phyloP scores from a whole-genome alignment of 225 moss, liverwort and hornwort genomes.

The Pseudoscleropodium purum region DNA sequence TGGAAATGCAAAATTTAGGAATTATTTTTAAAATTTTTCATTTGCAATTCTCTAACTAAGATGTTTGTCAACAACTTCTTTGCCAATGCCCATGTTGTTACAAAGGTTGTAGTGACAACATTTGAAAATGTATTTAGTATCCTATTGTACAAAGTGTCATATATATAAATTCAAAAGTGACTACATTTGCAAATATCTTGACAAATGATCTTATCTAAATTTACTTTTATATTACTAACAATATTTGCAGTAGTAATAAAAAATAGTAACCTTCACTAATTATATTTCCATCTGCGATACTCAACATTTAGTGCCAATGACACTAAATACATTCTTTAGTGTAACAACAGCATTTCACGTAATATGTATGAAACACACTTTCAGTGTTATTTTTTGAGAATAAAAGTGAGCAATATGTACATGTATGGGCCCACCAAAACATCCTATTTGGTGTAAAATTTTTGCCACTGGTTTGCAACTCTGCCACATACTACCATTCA shows the following conservation, averaged over 20 bases:
- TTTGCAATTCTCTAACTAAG: accelerated
- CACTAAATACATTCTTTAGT: not conserved
- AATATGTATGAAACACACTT: too few species aligned
- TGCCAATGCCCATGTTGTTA: not conserved
- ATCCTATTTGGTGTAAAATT: not conserved
- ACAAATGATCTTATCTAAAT: not conserved
- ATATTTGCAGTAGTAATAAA: not conserved
- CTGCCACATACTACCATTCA: not conserved
- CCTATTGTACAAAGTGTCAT: too few species aligned
- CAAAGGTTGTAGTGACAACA: not conserved
- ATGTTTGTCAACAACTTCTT: not conserved
- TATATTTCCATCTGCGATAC: not conserved
- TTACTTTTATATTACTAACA: not conserved
- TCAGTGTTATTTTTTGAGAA: not conserved
- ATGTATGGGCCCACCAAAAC: not conserved
- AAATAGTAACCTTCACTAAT: not conserved
- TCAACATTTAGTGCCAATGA: not conserved
- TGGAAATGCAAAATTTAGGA: not conserved
- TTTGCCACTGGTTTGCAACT: not conserved
- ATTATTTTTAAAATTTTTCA: not conserved
- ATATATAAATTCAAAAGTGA: too few species aligned
- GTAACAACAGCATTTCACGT: too few species aligned
- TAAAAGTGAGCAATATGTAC: not conserved
- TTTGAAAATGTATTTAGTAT: too few species aligned
- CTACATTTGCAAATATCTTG: not conserved